A percentile compares a stretch with the other conserved stretches of the same genome.
Conservation (phyloP, 805 yeast genomes). For the Teunomyces kruisii region DNA sequence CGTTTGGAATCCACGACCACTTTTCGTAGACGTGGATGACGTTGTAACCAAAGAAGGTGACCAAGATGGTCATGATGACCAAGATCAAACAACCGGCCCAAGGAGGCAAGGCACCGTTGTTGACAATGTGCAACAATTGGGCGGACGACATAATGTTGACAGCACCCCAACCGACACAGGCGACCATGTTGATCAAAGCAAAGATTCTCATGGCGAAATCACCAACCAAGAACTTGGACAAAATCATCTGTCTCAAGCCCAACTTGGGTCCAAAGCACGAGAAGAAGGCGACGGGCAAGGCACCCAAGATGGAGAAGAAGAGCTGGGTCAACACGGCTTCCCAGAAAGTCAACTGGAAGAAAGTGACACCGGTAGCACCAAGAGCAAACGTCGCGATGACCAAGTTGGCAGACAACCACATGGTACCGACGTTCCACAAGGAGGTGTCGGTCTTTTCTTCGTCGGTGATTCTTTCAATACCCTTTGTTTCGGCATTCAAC, state of each 20-base stretch:
- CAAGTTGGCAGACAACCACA: constrained; percentile 92
- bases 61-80: constrained; percentile 62
- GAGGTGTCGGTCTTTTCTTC: constrained; percentile 72
- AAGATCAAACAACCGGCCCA: constrained; percentile 89
- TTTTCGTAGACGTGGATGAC: constrained; percentile 81
- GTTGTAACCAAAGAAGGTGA: constrained; percentile 82
- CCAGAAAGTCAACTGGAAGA: constrained; percentile 72
- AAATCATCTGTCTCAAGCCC: constrained; percentile 85
- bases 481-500: constrained; percentile 53
- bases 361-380: constrained; percentile 62
- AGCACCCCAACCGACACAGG: constrained; percentile 95
- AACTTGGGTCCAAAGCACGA: constrained; percentile 80
- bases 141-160: constrained; percentile 90
- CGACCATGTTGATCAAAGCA: constrained; percentile 72
- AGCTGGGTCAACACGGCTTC: constrained; percentile 64
- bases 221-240: constrained; percentile 78
- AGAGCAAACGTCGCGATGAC: constrained; percentile 80
- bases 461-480: constrained; percentile 79
- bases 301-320: constrained; percentile 74
- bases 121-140: constrained; percentile 75
- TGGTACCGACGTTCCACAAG: constrained; percentile 68
- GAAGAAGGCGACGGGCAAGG: constrained; percentile 76
- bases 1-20: constrained; percentile 86
- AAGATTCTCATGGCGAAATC: constrained; percentile 72
- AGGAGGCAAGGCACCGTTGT: constrained; percentile 67